phyloP scores from a whole-genome alignment of 257 asterid genomes.

The Solanum gracilifrons region DNA sequence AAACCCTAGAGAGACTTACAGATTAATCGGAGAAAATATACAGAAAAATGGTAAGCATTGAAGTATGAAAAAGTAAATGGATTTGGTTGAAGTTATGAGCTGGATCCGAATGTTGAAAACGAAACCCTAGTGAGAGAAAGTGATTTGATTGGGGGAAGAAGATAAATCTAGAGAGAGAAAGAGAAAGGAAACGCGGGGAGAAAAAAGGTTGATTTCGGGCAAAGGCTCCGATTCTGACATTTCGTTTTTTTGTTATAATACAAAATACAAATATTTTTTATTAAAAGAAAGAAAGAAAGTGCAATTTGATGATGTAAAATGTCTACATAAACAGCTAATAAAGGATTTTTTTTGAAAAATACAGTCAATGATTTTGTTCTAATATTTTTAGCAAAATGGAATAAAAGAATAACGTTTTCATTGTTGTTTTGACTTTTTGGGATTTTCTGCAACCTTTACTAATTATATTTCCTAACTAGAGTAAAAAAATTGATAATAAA shows the following conservation, averaged over 20 bases:
- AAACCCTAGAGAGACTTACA: background rate
- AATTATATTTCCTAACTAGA: background rate
- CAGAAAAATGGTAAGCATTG: background rate
- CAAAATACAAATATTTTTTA: background rate
- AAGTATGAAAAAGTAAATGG: background rate
- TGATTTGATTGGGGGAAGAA: constrained; percentile 24
- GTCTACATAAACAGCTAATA: background rate
- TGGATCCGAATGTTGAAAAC: constrained; percentile 12
- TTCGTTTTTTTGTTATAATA: background rate
- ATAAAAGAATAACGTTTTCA: background rate
- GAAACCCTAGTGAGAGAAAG: constrained; percentile 33
- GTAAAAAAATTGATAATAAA: no score
- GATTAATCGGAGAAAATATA: background rate
- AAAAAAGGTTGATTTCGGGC: background rate
- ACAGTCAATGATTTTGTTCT: background rate
- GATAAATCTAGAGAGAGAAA: constrained; percentile 12
- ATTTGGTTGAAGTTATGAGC: constrained; percentile 2
- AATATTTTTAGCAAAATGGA: background rate
- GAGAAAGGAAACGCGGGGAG: background rate
- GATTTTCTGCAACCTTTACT: background rate
- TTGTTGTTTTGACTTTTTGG: background rate
- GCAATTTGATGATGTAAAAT: background rate
- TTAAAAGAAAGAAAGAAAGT: background rate
- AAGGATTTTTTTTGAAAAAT: background rate
- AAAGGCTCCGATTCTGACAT: background rate